A percentile compares a stretch with the other conserved stretches of the same genome.
These are phyloP conservation scores for Sphaerosporella brunnea DNA, from an alignment of 495 filamentous ascomycete species.

Conservation along the genomic window DNA sequence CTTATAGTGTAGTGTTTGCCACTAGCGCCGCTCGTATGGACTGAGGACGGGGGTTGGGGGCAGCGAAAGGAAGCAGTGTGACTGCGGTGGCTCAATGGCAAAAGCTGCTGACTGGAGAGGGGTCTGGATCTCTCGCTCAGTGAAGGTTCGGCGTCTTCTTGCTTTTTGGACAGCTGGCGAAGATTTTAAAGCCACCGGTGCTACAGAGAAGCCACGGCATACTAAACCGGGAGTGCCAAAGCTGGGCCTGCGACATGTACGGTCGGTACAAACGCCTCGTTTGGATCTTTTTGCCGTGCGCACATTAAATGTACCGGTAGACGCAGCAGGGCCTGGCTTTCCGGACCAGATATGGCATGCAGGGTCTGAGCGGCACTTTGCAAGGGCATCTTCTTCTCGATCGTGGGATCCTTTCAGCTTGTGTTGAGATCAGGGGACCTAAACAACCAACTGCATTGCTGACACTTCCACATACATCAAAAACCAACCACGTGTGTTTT, in stretches of 20 bases:
- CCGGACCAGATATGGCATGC: neutral
- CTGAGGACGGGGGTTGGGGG: too few species aligned
- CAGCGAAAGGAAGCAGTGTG: too few species aligned
- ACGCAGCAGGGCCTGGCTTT: neutral
- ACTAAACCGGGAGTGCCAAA: neutral
- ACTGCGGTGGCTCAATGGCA: too few species aligned
- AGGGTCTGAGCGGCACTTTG: neutral
- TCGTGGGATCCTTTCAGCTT: conserved; percentile 3
- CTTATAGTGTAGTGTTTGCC: too few species aligned
- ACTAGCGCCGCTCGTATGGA: too few species aligned
- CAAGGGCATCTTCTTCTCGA: neutral
- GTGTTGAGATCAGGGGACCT: neutral
- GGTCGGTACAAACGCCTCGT: neutral
- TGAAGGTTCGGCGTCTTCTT: too few species aligned
- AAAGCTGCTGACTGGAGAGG: too few species aligned
- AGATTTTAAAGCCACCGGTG: neutral
- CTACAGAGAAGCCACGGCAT: neutral
- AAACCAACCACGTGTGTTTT: neutral
- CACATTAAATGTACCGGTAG: too few species aligned
- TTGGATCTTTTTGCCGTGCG: too few species aligned
- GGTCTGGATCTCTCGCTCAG: too few species aligned
- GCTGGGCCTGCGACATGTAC: neutral
- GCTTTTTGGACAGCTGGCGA: neutral
- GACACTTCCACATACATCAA: neutral
- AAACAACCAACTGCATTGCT: neutral